Conservation (phyloP, 768 basidiomycete genomes). For the Lactifluus subvellereus region DNA sequence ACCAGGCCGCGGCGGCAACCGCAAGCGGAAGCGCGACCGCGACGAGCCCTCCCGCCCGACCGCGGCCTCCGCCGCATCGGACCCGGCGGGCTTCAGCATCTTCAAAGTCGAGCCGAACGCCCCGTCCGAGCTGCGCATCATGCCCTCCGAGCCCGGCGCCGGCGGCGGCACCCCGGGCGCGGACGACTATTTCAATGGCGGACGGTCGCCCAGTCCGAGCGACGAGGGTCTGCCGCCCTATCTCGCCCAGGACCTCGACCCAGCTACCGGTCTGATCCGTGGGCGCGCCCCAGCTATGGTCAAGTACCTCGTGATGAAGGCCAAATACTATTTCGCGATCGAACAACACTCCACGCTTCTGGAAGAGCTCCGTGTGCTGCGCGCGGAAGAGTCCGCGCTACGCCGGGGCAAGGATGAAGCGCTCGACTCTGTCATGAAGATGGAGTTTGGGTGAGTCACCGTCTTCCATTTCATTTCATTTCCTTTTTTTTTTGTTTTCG, state of each 20-base stretch:
- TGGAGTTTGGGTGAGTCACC: conserved; percentile 21
- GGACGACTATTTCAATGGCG: conserved; percentile 16
- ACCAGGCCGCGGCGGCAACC: conserved; percentile 62
- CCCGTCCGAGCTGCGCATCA: conserved; percentile 6
- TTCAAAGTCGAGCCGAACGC: conserved; percentile 24
- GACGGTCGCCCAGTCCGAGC: conserved; percentile 28
- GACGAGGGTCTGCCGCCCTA: conserved; percentile 50
- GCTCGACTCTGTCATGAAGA: conserved; percentile 21
- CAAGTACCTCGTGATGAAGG: conserved; percentile 71
- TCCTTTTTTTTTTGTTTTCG: neutral
- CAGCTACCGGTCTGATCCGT: conserved; percentile 54
- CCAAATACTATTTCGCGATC: conserved; percentile 64
- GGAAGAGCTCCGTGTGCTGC: conserved; percentile 55
- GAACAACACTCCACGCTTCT: conserved; percentile 61
- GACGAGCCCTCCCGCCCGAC: conserved; percentile 24
- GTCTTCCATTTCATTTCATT: neutral
- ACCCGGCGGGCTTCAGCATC: conserved; percentile 20
- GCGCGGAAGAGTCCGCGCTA: conserved; percentile 39
- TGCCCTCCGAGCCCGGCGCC: conserved; percentile 4
- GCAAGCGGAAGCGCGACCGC: conserved; percentile 59
- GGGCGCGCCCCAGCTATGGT: conserved; percentile 66
- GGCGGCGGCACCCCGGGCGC: neutral
- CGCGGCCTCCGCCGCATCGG: conserved; percentile 4
- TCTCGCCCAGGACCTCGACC: conserved; percentile 46
- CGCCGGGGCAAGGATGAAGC: conserved; percentile 27